Percentiles rank a stretch among this genome's conserved stretches.
Conservation (phyloP, 2,329 filamentous ascomycete genomes). For the Penicillium polonicum region DNA sequence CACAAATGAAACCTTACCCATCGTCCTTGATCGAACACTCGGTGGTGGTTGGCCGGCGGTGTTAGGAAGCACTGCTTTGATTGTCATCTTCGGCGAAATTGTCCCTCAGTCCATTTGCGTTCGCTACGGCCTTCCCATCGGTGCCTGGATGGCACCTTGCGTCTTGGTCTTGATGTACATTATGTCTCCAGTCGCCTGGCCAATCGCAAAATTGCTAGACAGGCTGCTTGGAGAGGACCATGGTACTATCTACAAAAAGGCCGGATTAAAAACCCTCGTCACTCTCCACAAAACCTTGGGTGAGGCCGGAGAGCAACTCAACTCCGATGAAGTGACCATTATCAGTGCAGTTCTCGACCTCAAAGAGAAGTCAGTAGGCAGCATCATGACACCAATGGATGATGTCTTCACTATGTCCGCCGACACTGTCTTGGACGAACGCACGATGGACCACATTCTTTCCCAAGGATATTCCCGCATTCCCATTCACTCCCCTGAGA, state of each 20-base stretch:
- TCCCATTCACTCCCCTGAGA: conserved; percentile 85
- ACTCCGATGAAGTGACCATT: conserved; percentile 97
- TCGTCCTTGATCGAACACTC: conserved; percentile 88
- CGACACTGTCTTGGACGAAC: conserved; percentile 86
- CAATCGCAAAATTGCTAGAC: conserved; percentile 92
- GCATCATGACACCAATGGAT: conserved; percentile 98
- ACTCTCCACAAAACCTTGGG: conserved; percentile 91
- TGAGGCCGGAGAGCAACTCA: conserved; percentile 78
- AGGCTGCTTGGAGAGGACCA: conserved; percentile 91
- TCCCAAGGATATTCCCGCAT: conserved; percentile 94
- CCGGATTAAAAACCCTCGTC: conserved; percentile 91
- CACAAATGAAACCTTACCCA: conserved; percentile 93
- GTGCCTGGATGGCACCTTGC: conserved; percentile 86
- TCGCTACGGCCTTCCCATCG: conserved; percentile 91
- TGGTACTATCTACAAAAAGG: conserved; percentile 97
- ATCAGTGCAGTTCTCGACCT: conserved; percentile 95
- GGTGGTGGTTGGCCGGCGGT: conserved; percentile 94
- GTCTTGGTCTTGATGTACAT: conserved; percentile 90
- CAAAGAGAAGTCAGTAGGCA: conserved; percentile 91
- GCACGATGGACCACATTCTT: conserved; percentile 90
- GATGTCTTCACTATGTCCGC: conserved; percentile 97
- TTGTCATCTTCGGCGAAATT: conserved; percentile 97
- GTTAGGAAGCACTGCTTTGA: conserved; percentile 86
- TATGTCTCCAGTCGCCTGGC: conserved; percentile 86
- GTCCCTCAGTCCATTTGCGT: conserved; percentile 96